Base-by-base conservation (phyloP, 2,329 filamentous ascomycete genomes). In the Ceratocystis lukuohia region DNA sequence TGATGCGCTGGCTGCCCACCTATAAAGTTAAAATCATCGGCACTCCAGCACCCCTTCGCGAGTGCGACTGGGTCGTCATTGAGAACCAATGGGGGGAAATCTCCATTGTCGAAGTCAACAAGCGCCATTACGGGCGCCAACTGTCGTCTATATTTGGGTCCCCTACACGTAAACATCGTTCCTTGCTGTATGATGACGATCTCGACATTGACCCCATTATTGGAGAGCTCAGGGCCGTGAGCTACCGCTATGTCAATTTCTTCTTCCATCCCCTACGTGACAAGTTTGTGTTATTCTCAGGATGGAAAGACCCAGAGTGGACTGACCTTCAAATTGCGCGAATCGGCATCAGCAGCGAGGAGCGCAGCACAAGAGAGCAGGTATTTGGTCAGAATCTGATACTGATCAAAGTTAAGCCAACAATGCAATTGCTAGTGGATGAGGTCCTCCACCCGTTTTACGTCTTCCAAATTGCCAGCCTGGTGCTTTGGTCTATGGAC, bases 11-110 rank as follows among this genome's bases (percentile, higher is more conserved):
- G 94, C 75, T 97, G 65, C 95, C 94, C 4, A 83, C 86, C 67
- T 96, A 90, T 90, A 86, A 89, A 71, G 86, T 97, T 62, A 82
- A 81, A 62, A 74, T 97, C 53, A 80, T 89, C 50, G 94, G 94
- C 33, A 82, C 79, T 65, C 77, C 85, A 4, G 84, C 83, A 17
- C 80, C 89, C 1, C 78, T 99, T 37, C 81, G 82, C 65, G 84
- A 88, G 65, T 94, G 90, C 72, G 82, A 89, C 68, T 99, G 95
- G 94, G 87, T 96, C 56, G 92, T 96, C 33, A 84, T 97, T 69
- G 94, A 96, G 82, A 96, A 99, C 72, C 91, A 97, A 81, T 97
- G 94, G 93, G 88, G 89, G 62, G 93, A 97, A 75, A 88, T 97
- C 75, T 80, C 82, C 12, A 83, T 94, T n/a, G 83, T 96, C 72